Evolutionary conservation across 176 grass and related monocot genomes (phyloP).

Genomic region (Juncus effusus): DNA sequence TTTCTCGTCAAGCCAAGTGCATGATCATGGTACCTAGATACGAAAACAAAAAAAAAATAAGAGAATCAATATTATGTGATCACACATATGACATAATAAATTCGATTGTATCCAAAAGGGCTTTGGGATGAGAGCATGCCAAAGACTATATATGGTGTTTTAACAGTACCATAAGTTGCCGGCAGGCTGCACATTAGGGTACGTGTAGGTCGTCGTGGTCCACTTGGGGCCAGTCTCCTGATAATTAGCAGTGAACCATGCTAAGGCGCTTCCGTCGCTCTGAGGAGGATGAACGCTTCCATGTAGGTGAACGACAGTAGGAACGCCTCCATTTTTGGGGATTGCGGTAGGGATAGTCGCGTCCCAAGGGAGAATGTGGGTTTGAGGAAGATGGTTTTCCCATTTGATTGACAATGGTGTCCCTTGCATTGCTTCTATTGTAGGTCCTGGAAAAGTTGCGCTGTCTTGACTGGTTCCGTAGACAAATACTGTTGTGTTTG

Average conservation of each 20-base stretch:
- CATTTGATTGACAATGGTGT: slow-evolving; percentile 50
- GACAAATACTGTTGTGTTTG: slow-evolving; percentile 49
- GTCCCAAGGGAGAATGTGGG: slow-evolving; percentile 64
- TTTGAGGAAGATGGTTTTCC: slow-evolving; percentile 52
- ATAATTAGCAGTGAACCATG: slow-evolving; percentile 60
- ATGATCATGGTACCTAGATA: slow-evolving; percentile 27
- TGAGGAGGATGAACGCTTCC: slow-evolving; percentile 68
- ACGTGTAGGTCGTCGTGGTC: slow-evolving; percentile 27
- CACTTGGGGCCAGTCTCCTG: slow-evolving; percentile 39
- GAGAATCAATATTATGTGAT: neutral
- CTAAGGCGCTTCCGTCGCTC: slow-evolving; percentile 58
- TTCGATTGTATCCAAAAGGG: too few species aligned
- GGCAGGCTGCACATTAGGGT: slow-evolving; percentile 55
- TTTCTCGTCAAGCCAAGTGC: slow-evolving; percentile 36
- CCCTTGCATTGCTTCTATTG: slow-evolving; percentile 52
- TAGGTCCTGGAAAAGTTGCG: slow-evolving; percentile 51
- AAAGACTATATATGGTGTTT: too few species aligned
- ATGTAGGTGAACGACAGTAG: slow-evolving; percentile 82
- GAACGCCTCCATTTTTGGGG: slow-evolving; percentile 32
- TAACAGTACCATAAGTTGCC: slow-evolving; percentile 18
- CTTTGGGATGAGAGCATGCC: too few species aligned
- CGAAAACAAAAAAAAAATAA: neutral
- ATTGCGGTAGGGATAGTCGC: slow-evolving; percentile 18
- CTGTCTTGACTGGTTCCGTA: slow-evolving; percentile 37
- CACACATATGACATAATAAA: too few species aligned